Evolutionary conservation across 116 monocot species (phyloP), one percentile per base, ranked within the genome.

Genomic region (Dioscorea cayenensis): DNA sequence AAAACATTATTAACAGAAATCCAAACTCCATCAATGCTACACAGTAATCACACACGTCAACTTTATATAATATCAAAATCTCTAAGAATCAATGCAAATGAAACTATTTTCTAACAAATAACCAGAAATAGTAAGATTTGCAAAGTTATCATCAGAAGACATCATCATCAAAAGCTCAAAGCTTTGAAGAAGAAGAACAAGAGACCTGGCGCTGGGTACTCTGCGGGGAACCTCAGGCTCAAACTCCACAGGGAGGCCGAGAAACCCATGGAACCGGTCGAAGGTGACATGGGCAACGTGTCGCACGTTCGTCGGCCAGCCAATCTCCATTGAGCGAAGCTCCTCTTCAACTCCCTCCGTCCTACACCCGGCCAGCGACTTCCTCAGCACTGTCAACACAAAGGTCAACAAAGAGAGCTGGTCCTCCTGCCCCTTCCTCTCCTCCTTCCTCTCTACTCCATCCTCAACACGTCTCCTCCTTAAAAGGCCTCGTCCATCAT

Each of bases 241-340:
- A 49, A 89, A 83, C 81, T 89, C 89, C 12, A 76, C 78, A 5
- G 89, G 89, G 67, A 89, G 50, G 7, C 89, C 89, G 7, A 83
- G 86, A 62, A 89, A 89, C 7, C 89, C 89, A 67, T 89, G 85
- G 74, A 89, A 89, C 62, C 83, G 72, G 65, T 89, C 89, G 77
- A 89, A 89, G 28, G 89, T 89, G 51, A 89, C 89, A 48, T 89
- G 89, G 25, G 83, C 85, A 35, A 89, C 73, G 68, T 89, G 89
- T 9, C 81, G 67, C 22, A 89, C 85, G 36, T 89, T 78, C 2
- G 81, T 85, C 19, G 89, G 89, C 76, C 73, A 76, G 3, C 89
- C 83, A 32, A 89, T 89, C 76, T 89, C 83, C 89, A 83, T 83
- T 25, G 72, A 75, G 36, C 71, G 62, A 32, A 27, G 64, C 25